Evolutionary conservation across 331 rosid species (phyloP).

Genomic region (Dryas integrifolia): DNA sequence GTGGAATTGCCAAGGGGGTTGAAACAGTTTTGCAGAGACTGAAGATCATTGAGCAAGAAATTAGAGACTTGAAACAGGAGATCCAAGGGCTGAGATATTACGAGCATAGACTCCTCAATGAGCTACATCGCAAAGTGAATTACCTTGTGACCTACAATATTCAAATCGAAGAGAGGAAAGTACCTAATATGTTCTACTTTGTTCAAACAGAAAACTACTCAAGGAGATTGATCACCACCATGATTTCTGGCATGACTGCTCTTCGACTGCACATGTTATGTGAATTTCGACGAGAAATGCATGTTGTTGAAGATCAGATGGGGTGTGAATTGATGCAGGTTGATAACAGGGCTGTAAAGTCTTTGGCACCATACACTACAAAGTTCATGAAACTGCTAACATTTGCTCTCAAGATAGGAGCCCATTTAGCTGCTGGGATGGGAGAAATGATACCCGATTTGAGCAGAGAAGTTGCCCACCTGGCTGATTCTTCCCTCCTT

Average conservation of each 20-base stretch:
- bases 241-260: conserved; percentile 84
- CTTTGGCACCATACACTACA: conserved; percentile 83
- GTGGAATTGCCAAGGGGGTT: conserved; percentile 91
- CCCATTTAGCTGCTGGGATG: conserved; percentile 92
- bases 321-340: conserved; percentile 93
- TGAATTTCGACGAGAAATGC: conserved; percentile 81
- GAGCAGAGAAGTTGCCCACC: conserved; percentile 82
- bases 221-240: conserved; percentile 66
- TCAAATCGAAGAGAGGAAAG: conserved; percentile 88
- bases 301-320: conserved; percentile 85
- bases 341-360: conserved; percentile 67
- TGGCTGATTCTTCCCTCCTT: conserved; percentile 67
- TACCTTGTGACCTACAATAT: conserved; percentile 75
- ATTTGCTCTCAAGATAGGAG: conserved; percentile 89
- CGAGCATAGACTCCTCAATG: conserved; percentile 76
- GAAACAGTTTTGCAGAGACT: conserved; percentile 81
- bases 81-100: conserved; percentile 89
- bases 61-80: conserved; percentile 91
- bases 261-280: conserved; percentile 89
- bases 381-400: conserved; percentile 84
- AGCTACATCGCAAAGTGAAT: conserved; percentile 83
- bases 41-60: conserved; percentile 94
- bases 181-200: conserved; percentile 85
- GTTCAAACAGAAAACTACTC: conserved; percentile 85
- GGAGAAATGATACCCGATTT: conserved; percentile 93